phyloP scores from a whole-genome alignment of 2,329 filamentous ascomycete species.

The Pleochaeta shiraiana region DNA sequence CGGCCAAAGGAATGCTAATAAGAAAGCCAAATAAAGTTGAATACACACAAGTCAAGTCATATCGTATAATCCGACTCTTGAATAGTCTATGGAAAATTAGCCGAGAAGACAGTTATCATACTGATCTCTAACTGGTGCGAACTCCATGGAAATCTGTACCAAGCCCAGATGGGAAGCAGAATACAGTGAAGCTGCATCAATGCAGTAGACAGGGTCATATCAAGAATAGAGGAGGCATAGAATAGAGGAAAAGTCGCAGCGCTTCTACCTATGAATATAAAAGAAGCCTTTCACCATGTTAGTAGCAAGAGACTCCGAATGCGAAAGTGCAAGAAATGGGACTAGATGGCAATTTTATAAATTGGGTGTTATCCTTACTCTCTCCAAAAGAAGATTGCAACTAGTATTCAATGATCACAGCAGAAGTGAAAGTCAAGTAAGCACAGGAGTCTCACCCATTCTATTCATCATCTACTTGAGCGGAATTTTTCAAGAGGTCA shows the following conservation, averaged over 20 bases:
- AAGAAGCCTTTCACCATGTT: not conserved
- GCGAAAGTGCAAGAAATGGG: not conserved
- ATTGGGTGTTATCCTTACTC: not conserved
- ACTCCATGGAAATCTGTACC: not conserved
- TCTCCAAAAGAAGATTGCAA: not conserved
- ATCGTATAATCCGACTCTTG: not conserved
- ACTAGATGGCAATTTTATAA: not conserved
- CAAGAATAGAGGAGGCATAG: not conserved
- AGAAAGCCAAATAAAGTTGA: not conserved
- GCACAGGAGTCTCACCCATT: not conserved
- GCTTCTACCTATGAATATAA: conserved; percentile 1
- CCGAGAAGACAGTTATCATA: not conserved
- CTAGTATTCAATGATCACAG: not conserved
- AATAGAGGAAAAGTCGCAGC: not conserved
- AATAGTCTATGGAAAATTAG: not conserved
- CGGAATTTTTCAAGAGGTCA: not conserved
- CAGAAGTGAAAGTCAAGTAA: not conserved
- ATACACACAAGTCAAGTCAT: not conserved
- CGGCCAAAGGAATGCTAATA: not conserved
- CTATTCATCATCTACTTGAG: not conserved
- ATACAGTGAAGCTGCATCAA: not conserved
- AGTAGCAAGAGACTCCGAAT: not conserved
- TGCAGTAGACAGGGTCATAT: not conserved
- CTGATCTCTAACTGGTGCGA: not conserved
- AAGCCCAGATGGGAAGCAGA: not conserved